phyloP scores from a whole-genome alignment of 202 grass and related monocot species.

The Carex arenaria region DNA sequence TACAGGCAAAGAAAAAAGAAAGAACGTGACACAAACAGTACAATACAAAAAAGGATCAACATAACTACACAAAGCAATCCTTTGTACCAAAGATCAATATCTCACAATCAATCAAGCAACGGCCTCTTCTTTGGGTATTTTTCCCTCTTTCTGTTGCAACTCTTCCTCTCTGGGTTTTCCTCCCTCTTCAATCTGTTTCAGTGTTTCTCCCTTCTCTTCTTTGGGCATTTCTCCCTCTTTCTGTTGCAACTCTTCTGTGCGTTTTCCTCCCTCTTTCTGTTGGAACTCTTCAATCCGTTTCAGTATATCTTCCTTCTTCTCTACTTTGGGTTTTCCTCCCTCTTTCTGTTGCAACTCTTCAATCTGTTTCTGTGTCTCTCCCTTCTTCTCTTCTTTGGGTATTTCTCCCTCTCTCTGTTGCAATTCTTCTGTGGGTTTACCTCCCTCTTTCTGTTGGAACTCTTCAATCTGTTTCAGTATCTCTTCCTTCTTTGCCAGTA shows the following conservation, averaged over 20 bases:
- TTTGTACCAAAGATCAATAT: neutral
- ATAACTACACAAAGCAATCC: neutral
- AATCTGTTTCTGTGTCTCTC: conserved; percentile 55
- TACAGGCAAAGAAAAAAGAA: neutral
- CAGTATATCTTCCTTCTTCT: conserved; percentile 48
- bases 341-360: conserved; percentile 30
- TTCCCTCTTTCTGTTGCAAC: conserved; percentile 12
- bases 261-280: conserved; percentile 10
- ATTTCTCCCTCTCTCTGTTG: conserved; percentile 2
- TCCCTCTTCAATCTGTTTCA: conserved; percentile 38
- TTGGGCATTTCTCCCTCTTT: conserved; percentile 2
- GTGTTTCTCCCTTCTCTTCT: conserved; percentile 44
- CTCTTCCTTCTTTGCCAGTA: conserved; percentile 50
- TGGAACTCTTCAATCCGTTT: conserved; percentile 49
- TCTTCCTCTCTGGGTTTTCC: conserved; percentile 5
- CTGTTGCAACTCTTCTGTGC: neutral
- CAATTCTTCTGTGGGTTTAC: conserved; percentile 8
- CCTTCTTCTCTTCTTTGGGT: conserved; percentile 26
- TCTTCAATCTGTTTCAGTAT: conserved; percentile 62
- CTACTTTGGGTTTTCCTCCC: neutral
- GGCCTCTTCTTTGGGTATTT: neutral
- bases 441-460: conserved; percentile 23
- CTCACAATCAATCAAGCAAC: neutral
- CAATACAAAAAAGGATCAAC: neutral
- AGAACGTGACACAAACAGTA: neutral